These are phyloP conservation scores for Nemania sp. DNA, from an alignment of 2,329 filamentous ascomycete species.

Conservation along the genomic window DNA sequence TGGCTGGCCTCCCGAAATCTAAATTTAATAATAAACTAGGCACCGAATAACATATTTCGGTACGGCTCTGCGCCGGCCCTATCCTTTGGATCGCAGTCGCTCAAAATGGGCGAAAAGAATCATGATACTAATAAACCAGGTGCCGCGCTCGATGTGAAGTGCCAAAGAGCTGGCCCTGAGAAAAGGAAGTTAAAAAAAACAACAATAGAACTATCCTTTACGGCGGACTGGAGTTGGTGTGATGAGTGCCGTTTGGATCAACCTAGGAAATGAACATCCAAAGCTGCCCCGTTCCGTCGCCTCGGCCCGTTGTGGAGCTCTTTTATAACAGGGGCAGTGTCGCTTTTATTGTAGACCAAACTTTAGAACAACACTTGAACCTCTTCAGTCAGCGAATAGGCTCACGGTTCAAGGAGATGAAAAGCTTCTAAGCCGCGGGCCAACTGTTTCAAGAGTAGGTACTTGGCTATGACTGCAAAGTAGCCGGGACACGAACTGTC, in stretches of 20 bases:
- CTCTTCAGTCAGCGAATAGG: constrained; percentile 14
- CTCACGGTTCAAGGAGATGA: too few species aligned
- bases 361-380: constrained; percentile 30
- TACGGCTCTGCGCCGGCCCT: not conserved
- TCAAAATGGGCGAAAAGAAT: not conserved
- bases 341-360: not conserved
- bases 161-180: not conserved
- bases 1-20: not conserved
- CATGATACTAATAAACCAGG: not conserved
- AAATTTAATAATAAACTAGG: not conserved
- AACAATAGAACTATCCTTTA: not conserved
- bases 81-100: not conserved
- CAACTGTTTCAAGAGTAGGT: not conserved
- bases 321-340: not conserved
- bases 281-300: not conserved
- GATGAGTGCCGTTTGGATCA: not conserved
- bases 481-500: not conserved
- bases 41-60: not conserved
- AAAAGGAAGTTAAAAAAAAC: not conserved
- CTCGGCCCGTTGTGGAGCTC: not conserved
- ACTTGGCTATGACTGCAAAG: not conserved
- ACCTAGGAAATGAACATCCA: not conserved
- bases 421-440: not conserved
- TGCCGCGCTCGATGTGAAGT: not conserved
- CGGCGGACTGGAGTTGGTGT: not conserved